Percentiles rank a stretch among this genome's conserved stretches.
Conservation (phyloP, 2,329 filamentous ascomycete species). For the Pseudogymnoascus sp. region DNA sequence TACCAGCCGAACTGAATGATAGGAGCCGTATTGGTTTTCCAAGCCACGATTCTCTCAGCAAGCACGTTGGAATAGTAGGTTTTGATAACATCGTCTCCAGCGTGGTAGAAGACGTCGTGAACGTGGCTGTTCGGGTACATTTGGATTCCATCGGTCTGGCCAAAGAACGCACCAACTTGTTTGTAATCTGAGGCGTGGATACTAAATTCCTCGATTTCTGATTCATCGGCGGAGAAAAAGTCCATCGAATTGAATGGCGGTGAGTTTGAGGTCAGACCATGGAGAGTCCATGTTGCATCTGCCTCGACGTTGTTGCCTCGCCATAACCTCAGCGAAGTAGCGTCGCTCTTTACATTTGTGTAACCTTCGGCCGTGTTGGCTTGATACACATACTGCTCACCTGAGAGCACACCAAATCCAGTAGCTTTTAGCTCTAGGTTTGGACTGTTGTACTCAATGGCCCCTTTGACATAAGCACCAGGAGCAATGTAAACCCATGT, state of each 20-base stretch:
- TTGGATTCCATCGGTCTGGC: slow-evolving; percentile 31
- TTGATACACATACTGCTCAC: slow-evolving; percentile 33
- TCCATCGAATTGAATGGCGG: slow-evolving; percentile 34
- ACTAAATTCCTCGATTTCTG: slow-evolving; percentile 18
- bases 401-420: slow-evolving; percentile 31
- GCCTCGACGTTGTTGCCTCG: slow-evolving; percentile 17
- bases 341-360: slow-evolving; percentile 24
- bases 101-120: slow-evolving; percentile 30
- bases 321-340: slow-evolving; percentile 28
- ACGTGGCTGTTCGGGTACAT: slow-evolving; percentile 28
- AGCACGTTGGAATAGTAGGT: slow-evolving; percentile 27
- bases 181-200: slow-evolving; percentile 29
- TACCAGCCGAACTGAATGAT: slow-evolving; percentile 32
- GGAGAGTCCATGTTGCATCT: slow-evolving; percentile 22
- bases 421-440: slow-evolving; percentile 24
- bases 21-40: slow-evolving; percentile 28
- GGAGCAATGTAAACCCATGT: slow-evolving; percentile 22
- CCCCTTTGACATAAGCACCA: slow-evolving; percentile 33
- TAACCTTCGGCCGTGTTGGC: slow-evolving; percentile 28
- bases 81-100: slow-evolving; percentile 31
- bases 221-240: slow-evolving; percentile 13
- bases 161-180: slow-evolving; percentile 32
- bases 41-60: slow-evolving; percentile 22
- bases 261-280: slow-evolving; percentile 27
- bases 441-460: slow-evolving; percentile 26